Conservation (phyloP, 495 filamentous ascomycete species). For the Penicillium coffeae region DNA sequence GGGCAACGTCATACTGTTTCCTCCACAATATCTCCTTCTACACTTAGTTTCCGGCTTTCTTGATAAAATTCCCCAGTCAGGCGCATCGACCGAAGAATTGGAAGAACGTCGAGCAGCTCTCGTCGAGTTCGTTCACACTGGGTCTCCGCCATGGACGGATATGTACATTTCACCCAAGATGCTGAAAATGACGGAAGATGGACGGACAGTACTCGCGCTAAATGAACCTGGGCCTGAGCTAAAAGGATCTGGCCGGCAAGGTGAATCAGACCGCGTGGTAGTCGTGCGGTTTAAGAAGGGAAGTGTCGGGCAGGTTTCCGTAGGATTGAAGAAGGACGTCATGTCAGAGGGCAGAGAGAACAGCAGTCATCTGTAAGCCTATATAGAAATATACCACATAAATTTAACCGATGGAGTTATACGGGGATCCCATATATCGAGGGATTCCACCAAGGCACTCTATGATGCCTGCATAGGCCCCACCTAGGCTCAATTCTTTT, state of each 20-base stretch:
- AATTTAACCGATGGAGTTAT: not conserved
- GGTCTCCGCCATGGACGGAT: slow-evolving; percentile 64
- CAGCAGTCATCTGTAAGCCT: slow-evolving; percentile 26
- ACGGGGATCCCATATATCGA: no score
- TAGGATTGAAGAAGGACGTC: slow-evolving; percentile 51
- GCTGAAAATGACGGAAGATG: slow-evolving; percentile 53
- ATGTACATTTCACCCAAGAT: slow-evolving; percentile 72
- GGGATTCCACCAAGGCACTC: no score
- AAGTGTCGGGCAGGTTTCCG: slow-evolving; percentile 50
- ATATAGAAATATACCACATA: slow-evolving; percentile 1
- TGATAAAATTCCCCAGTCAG: slow-evolving; percentile 32
- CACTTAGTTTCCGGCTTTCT: slow-evolving; percentile 61
- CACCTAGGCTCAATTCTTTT: no score
- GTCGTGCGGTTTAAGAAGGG: slow-evolving; percentile 61
- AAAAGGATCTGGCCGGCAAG: slow-evolving; percentile 54
- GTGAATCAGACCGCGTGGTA: slow-evolving; percentile 71
- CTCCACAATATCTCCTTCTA: slow-evolving; percentile 83
- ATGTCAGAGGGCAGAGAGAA: slow-evolving; percentile 24
- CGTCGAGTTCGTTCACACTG: slow-evolving; percentile 52
- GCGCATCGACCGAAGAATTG: slow-evolving; percentile 32
- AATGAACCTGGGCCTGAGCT: slow-evolving; percentile 71
- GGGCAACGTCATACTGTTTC: slow-evolving; percentile 78
- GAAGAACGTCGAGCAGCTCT: slow-evolving; percentile 53
- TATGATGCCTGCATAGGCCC: no score
- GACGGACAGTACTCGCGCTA: slow-evolving; percentile 60